Evolutionary conservation across 2,329 filamentous ascomycete species (phyloP), one percentile per base, ranked within the genome.

Genomic region (Chrysoporthe cubensis): DNA sequence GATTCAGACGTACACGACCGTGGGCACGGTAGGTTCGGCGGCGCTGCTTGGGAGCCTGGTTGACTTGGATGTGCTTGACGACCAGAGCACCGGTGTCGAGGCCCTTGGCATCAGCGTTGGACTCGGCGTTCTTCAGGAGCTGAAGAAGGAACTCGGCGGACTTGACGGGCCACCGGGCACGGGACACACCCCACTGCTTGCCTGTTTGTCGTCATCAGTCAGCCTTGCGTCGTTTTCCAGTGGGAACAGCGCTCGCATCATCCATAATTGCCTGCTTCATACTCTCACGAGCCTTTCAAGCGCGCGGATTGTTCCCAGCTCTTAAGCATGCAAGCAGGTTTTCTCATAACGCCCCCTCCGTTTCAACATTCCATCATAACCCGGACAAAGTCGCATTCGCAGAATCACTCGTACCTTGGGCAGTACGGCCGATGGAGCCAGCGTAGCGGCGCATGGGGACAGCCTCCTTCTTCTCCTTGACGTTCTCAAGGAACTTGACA

Each of bases 21-120:
- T 99, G 96, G 74, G 96, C 96, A 90, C 96, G 94, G 92, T 99
- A 99, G 81, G 96, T 99, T 84, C 96, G 91, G 87, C 96, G 90
- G 82, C 96, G 91, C 89, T 98, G 95, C 91, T 98, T 98, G 80
- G 96, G 96, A 77, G 96, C 96, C 89, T 99, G 96, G 93, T 99
- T 99, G 89, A 99, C 96, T 88, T 99, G 96, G 87, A 99, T 99
- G 92, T 97, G 96, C 93, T 97, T 97, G 87, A 99, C 92, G 81
- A 98, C 86, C 81, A 99, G 88, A 89, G 96, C 96, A 86, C 90
- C 91, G 81, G 94, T 98, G 86, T 99, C 94, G 80, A 97, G 93
- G 79, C 94, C 94, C 89, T 97, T 97, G 83, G 92, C 92, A 78
- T 97, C 94, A 82, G 94, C 94, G 85, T 97, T 97, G 86, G 94